Percentiles rank a stretch among this genome's conserved stretches.
These are phyloP conservation scores for Acrocalymma vagum DNA, from an alignment of 2,329 filamentous ascomycete genomes.

Conservation along the genomic window DNA sequence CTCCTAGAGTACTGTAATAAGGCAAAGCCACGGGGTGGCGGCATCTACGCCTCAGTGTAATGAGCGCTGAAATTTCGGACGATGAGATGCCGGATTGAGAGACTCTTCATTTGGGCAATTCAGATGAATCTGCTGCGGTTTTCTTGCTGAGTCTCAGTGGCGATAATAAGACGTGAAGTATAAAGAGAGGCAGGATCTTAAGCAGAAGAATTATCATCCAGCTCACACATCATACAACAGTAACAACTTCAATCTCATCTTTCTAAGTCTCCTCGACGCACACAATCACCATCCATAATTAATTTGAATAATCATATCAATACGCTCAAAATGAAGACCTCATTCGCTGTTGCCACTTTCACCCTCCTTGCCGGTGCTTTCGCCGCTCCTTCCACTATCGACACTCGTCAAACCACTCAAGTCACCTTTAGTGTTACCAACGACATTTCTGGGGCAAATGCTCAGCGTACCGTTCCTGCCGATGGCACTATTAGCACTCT, in stretches of 20 bases:
- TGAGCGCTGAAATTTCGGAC: no score
- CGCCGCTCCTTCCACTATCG: conserved; percentile 19
- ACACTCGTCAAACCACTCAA: conserved; percentile 7
- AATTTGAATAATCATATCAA: conserved; percentile 8
- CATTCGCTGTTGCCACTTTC: conserved; percentile 17
- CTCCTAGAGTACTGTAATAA: no score
- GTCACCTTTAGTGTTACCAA: conserved; percentile 24
- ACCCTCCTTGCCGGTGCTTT: conserved; percentile 21
- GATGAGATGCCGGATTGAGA: no score
- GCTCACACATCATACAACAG: conserved; percentile 13
- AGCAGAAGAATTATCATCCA: conserved; percentile 9
- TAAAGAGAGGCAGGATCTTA: conserved; percentile 4
- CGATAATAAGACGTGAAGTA: no score
- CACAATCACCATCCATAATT: conserved; percentile 10
- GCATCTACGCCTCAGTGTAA: no score
- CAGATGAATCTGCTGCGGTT: no score
- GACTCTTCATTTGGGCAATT: no score
- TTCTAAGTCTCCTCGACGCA: no score
- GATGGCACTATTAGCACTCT: conserved; percentile 15
- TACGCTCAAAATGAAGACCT: conserved; percentile 27
- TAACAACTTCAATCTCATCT: conserved; percentile 13
- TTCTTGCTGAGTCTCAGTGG: no score
- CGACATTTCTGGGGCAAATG: conserved; percentile 23
- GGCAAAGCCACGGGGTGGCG: no score
- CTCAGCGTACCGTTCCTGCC: conserved; percentile 11